Base-by-base conservation (phyloP, 2,329 filamentous ascomycete genomes). In the Aspergillus persii region DNA sequence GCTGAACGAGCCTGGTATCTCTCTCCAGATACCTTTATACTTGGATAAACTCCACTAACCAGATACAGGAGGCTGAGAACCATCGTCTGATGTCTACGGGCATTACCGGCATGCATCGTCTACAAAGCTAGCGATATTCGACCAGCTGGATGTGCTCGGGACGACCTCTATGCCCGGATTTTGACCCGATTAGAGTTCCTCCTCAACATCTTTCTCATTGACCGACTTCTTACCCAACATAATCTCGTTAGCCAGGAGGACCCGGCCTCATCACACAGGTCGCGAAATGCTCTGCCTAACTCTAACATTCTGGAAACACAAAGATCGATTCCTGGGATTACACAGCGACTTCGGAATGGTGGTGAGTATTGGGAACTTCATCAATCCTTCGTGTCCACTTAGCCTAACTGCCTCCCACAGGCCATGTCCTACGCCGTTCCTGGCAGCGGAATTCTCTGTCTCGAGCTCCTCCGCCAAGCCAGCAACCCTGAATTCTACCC, bases 381-480 rank as follows among this genome's bases (percentile, higher is more conserved):
- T 46, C 8, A 7, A 23, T 46, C 41, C 18, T 4, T 51, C n/a
- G 5, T 39, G 12, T 36, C 3, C 7, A 15, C 18, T 18, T 9
- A 23, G 15, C 15, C 23, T 26, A 51, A 31, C 12, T 8, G 41
- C 15, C 18, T 11, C 1, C 8, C 8, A 36, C 41, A 57, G 50
- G 55, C 39, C 4, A 53, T 57, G 55, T 53, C 55, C 31, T 57
- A 57, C 39, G 55, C 49, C 23, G 55, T 47, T 15, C 55, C 55
- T 48, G 49, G 30, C 46, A 36, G 55, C 31, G 55, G 39, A 18
- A 52, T 57, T 4, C 55, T 53, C 50, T 57, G 55, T 33, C 55
- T 57, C 23, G 55, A 57, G n/a, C 55, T 57, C 5, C 50, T 57
- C n/a, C 55, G 55, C 23, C 55, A 57, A 26, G 39, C 49, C 6